A percentile compares a stretch with the other conserved stretches of the same genome.
These are phyloP conservation scores for Teunomyces tritomae DNA, from an alignment of 805 yeast genomes.

Conservation along the genomic window DNA sequence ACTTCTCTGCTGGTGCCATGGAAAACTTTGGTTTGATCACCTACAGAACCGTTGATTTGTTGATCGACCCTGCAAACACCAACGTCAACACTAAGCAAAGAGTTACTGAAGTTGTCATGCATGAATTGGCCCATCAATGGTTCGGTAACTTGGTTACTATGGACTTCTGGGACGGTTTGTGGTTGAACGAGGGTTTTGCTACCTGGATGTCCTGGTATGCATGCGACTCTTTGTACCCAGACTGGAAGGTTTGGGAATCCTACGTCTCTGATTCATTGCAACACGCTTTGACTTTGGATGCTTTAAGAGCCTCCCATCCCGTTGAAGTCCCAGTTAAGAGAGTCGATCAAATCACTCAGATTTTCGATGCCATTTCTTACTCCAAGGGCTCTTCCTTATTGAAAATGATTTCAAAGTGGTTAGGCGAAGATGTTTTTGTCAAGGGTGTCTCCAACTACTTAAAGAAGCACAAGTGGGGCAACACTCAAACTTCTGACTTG, in stretches of 20 bases:
- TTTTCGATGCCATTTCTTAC: conserved; percentile 82
- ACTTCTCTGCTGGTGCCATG: conserved; percentile 87
- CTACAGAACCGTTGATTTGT: conserved; percentile 71
- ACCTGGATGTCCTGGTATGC: conserved; percentile 91
- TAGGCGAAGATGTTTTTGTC: conserved; percentile 73
- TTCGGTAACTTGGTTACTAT: conserved; percentile 86
- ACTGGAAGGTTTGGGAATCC: conserved; percentile 84
- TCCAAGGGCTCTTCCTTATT: conserved; percentile 76
- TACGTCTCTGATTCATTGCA: conserved; percentile 78
- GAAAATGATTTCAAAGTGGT: conserved; percentile 77
- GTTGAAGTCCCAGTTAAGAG: conserved; percentile 78
- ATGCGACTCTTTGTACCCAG: conserved; percentile 71
- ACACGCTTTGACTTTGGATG: conserved; percentile 70
- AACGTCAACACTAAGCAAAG: conserved; percentile 63
- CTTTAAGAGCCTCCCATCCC: conserved; percentile 81
- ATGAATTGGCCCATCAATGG: conserved; percentile 92
- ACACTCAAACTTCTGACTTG: conserved; percentile 72
- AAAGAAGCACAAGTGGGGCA: conserved; percentile 73
- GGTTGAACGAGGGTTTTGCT: conserved; percentile 89
- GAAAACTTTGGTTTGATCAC: conserved; percentile 83
- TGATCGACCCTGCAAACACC: conserved; percentile 70
- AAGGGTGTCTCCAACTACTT: conserved; percentile 78
- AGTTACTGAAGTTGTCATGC: conserved; percentile 84
- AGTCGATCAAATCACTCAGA: conserved; percentile 79
- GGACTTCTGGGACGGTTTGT: conserved; percentile 91